Evolutionary conservation across 2,329 filamentous ascomycete species (phyloP), one percentile per base, ranked within the genome.

Genomic region (Fusarium fujikuroi): DNA sequence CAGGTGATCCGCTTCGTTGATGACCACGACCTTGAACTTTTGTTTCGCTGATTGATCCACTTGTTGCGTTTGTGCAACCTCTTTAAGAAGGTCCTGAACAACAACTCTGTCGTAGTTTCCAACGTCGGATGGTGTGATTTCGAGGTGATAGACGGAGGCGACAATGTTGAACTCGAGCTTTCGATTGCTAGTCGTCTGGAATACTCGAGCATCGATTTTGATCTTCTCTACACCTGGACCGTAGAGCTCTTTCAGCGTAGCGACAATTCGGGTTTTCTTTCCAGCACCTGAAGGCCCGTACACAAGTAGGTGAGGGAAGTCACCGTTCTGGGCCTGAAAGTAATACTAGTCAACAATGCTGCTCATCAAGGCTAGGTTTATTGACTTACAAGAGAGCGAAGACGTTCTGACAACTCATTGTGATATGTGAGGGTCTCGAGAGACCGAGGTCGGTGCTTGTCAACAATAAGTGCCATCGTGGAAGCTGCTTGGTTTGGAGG

Each of bases 121-220:
- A 9, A 99, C 96, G 77, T 99, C 96, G 2, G 94, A 97, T 1
- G 96, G 96, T 12, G 96, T 99, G 80, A 99, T 99, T 82, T 99
- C 96, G 77, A 99, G 92, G 83, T 99, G 96, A 84, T 99, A 99
- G 73, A 98, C 91, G 1, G 95, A 98, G 49, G 95, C 92, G 61
- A 99, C 96, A 73, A 99, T 97, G 85, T 98, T 99, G 89, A 99
- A 99, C 84, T 99, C 96, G 77, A 99, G 92, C 84, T 99, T 99
- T 81, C 96, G 94, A 83, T 97, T 98, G 80, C 92, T 93, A 28
- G 91, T 95, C 2, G 96, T 98, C 83, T 97, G 95, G 85, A 99
- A 99, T 66, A 98, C 93, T 73, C 96, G 93, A 18, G 95, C 94
- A 81, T 99, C 96, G 84, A 99, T 98, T 86, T 98, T 98, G 88